phyloP scores from a whole-genome alignment of 257 asterid species.

The Eustoma russellianum region DNA sequence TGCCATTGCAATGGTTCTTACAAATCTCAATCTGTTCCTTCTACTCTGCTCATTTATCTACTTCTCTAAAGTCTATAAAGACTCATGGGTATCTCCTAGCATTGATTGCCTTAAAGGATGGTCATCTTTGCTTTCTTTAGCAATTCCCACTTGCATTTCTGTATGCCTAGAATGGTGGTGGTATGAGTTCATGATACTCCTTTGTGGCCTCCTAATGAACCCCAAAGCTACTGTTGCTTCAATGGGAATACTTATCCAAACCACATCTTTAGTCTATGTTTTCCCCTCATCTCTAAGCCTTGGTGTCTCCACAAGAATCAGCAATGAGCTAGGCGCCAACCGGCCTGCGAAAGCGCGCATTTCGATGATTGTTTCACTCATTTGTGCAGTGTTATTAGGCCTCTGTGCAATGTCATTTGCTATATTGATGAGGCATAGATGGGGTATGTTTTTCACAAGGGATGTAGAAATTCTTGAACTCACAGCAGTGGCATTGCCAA shows the following conservation, averaged over 20 bases:
- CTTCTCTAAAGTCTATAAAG: conserved; percentile 55
- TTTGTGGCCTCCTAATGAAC: conserved; percentile 58
- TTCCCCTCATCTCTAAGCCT: conserved; percentile 77
- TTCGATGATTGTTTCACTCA: conserved; percentile 48
- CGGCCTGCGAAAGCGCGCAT: conserved; percentile 55
- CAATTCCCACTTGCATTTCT: conserved; percentile 77
- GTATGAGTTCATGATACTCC: conserved; percentile 87
- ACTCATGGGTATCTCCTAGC: conserved; percentile 65
- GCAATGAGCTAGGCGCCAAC: conserved; percentile 72
- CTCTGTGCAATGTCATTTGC: conserved; percentile 61
- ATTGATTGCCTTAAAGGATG: conserved; percentile 62
- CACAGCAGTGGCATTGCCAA: conserved; percentile 69
- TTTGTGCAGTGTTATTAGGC: conserved; percentile 47
- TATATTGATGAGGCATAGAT: conserved; percentile 42
- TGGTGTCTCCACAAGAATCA: conserved; percentile 73
- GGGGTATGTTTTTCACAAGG: conserved; percentile 68
- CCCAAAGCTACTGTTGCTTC: conserved; percentile 80
- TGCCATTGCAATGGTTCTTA: conserved; percentile 75
- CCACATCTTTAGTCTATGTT: conserved; percentile 77
- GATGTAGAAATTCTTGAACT: conserved; percentile 62
- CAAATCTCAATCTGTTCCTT: conserved; percentile 57
- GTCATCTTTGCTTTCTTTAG: conserved; percentile 48
- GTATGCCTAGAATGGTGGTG: conserved; percentile 98
- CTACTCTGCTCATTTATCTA: conserved; percentile 40
- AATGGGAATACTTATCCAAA: conserved; percentile 83